A percentile compares a stretch with the other conserved stretches of the same genome.
phyloP scores from a whole-genome alignment of 139 green algal genomes.

The Tetradesmus lagerheimii region DNA sequence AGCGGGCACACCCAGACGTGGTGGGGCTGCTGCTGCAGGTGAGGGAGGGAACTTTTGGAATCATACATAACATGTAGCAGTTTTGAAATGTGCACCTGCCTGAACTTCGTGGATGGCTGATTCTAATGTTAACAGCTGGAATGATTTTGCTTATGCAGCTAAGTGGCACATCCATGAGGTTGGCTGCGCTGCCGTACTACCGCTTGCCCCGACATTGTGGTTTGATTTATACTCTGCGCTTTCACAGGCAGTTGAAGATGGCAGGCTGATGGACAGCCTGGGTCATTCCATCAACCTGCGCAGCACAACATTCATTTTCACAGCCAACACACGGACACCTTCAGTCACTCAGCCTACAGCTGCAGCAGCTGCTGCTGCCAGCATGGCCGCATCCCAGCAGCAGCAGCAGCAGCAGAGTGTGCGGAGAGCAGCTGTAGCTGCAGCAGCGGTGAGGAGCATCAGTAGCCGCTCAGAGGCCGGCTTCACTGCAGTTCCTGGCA shows the following conservation, averaged over 20 bases:
- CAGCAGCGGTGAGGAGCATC: background rate
- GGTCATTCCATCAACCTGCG: constrained; percentile 55
- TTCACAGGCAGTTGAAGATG: constrained; percentile 51
- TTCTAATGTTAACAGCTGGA: too few species aligned
- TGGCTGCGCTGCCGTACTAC: constrained; percentile 13
- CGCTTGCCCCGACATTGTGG: constrained; percentile 36
- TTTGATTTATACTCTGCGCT: constrained; percentile 9
- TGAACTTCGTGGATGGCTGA: too few species aligned
- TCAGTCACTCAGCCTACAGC: background rate
- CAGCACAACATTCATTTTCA: constrained; percentile 58
- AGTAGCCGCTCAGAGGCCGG: background rate
- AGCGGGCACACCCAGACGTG: constrained; percentile 65
- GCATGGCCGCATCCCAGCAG: background rate
- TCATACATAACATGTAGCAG: too few species aligned
- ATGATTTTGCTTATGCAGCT: background rate
- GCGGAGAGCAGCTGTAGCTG: background rate
- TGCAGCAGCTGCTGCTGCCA: background rate
- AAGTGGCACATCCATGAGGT: too few species aligned
- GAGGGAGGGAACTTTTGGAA: background rate
- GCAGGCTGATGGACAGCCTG: constrained; percentile 50
- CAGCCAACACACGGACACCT: constrained; percentile 12
- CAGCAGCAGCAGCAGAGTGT: background rate
- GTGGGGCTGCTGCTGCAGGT: constrained; percentile 48
- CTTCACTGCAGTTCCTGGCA: background rate
- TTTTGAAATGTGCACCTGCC: too few species aligned